A percentile compares a stretch with the other conserved stretches of the same genome.
These are phyloP conservation scores for Dysphania ambrosioides DNA, from an alignment of 148 eudicot species.

Conservation along the genomic window DNA sequence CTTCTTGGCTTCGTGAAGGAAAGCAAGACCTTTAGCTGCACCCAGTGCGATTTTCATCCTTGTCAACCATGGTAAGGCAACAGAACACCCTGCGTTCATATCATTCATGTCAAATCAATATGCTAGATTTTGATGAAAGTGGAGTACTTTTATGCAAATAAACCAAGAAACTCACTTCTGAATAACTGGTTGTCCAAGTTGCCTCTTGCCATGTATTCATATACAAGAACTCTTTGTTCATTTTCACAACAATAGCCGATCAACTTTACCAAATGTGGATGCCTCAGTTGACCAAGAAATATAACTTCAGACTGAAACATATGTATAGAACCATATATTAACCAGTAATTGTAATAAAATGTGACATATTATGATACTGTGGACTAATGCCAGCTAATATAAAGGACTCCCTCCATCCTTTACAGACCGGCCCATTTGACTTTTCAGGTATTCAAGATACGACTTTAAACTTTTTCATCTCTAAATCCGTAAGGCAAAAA, in stretches of 20 bases:
- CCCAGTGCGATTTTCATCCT: constrained; percentile 40
- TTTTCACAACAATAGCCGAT: constrained; percentile 85
- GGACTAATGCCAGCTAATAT: too few species aligned
- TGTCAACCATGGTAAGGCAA: constrained; percentile 40
- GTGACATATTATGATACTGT: not conserved
- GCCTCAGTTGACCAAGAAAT: constrained; percentile 80
- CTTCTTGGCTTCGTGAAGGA: constrained; percentile 35
- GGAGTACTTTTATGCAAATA: too few species aligned
- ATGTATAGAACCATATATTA: not conserved
- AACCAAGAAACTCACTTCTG: constrained; percentile 40
- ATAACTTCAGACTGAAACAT: constrained; percentile 65
- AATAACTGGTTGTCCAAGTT: constrained; percentile 71
- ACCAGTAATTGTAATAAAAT: not conserved
- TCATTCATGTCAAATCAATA: not conserved
- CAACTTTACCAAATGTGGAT: constrained; percentile 75
- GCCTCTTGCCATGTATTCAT: constrained; percentile 77
- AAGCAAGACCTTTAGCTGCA: constrained; percentile 39
- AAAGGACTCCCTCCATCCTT: too few species aligned
- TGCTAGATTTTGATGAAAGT: not conserved
- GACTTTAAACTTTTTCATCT: too few species aligned
- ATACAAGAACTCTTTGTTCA: constrained; percentile 77
- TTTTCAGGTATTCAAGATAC: too few species aligned
- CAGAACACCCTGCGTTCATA: constrained; percentile 44
- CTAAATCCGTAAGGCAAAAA: too few species aligned
- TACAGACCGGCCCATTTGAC: too few species aligned